Evolutionary conservation across 2,329 filamentous ascomycete genomes (phyloP).

Genomic region (Fonsecaea monophora): DNA sequence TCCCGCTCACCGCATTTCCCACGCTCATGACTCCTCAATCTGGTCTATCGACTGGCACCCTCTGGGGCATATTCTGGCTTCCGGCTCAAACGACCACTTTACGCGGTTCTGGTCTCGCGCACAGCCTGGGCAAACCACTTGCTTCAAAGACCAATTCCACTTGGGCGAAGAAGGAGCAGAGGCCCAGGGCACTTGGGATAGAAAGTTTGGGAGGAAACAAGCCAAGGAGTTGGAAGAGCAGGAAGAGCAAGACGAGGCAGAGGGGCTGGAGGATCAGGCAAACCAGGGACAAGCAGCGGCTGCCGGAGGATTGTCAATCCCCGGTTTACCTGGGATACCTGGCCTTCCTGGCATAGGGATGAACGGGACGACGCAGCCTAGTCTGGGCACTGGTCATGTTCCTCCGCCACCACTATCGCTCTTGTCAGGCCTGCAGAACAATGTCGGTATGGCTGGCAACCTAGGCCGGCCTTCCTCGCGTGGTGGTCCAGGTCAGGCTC

Average conservation of each 20-base stretch:
- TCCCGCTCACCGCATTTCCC: conserved; percentile 84
- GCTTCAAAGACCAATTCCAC: conserved; percentile 89
- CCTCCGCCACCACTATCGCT: conserved; percentile 26
- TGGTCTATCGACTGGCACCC: conserved; percentile 99
- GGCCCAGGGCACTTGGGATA: conserved; percentile 92
- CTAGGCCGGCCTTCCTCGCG: not conserved
- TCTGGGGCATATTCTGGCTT: conserved; percentile 90
- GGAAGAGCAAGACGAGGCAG: conserved; percentile 89
- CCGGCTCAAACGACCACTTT: conserved; percentile 94
- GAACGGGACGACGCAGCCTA: conserved; percentile 20
- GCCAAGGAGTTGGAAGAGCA: conserved; percentile 92
- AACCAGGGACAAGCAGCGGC: conserved; percentile 40
- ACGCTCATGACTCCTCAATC: conserved; percentile 91
- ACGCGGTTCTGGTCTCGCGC: conserved; percentile 96
- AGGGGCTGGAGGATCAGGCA: conserved; percentile 89
- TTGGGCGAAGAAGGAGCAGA: conserved; percentile 93
- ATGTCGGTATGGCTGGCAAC: not conserved
- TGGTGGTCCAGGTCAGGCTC: not conserved
- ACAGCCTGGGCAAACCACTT: conserved; percentile 77
- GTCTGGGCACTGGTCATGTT: conserved; percentile 35
- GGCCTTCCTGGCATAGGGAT: conserved; percentile 16
- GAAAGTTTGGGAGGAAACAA: conserved; percentile 76
- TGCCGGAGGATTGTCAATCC: conserved; percentile 35
- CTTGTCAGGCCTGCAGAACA: conserved; percentile 39
- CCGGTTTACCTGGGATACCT: conserved; percentile 33